Evolutionary conservation across 768 basidiomycete genomes (phyloP).

Genomic region (Macrocybe gigantea): DNA sequence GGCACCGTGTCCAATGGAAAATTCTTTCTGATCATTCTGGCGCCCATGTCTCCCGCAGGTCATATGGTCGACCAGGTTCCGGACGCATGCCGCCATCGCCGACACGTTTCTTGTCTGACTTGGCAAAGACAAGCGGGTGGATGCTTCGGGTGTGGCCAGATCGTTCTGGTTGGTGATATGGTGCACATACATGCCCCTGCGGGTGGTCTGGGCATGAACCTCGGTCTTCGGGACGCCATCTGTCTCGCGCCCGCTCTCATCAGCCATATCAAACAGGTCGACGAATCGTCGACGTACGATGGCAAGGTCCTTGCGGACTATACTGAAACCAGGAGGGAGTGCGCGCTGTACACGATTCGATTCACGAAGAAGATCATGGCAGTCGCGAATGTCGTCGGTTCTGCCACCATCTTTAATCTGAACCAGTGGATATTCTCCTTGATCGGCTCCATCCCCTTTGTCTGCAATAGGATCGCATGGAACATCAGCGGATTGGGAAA

Average conservation of each 20-base stretch:
- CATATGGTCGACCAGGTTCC: conserved; percentile 43
- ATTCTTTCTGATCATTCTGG: conserved; percentile 28
- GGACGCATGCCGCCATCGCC: conserved; percentile 37
- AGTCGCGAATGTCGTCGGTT: conserved; percentile 5
- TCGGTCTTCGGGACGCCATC: conserved; percentile 50
- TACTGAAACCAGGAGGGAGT: conserved; percentile 26
- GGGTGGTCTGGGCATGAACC: conserved; percentile 55
- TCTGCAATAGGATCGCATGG: conserved; percentile 12
- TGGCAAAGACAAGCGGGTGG: neutral
- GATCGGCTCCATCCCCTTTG: conserved; percentile 10
- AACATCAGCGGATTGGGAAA: conserved; percentile 16
- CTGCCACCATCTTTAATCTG: conserved; percentile 4
- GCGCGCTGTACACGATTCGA: conserved; percentile 35
- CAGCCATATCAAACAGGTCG: conserved; percentile 20
- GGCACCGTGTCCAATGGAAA: conserved; percentile 20
- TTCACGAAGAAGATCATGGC: conserved; percentile 29
- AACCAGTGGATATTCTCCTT: conserved; percentile 12
- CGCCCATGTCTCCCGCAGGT: conserved; percentile 27
- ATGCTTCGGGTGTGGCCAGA: conserved; percentile 4
- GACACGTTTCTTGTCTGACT: conserved; percentile 22
- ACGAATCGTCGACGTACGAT: conserved; percentile 8
- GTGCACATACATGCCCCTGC: conserved; percentile 50
- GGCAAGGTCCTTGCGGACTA: conserved; percentile 29
- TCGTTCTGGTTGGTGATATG: conserved; percentile 23
- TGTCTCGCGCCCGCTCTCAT: conserved; percentile 36